A percentile compares a stretch with the other conserved stretches of the same genome.
These are phyloP conservation scores for Macroventuria anomochaeta DNA, from an alignment of 2,329 filamentous ascomycete species.

Conservation along the genomic window DNA sequence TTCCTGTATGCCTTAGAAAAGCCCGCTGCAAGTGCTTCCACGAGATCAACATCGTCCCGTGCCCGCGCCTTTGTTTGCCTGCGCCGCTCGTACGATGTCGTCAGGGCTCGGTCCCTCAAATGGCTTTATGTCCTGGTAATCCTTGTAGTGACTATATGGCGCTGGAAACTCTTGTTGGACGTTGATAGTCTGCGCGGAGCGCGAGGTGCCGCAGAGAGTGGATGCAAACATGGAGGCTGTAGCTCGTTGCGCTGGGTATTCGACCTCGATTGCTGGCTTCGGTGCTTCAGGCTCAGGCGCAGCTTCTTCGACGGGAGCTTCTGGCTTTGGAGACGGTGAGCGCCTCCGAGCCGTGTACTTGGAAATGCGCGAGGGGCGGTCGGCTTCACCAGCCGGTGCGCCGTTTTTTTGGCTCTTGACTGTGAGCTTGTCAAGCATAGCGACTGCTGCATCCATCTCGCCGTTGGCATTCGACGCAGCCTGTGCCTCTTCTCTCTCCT, in stretches of 20 bases:
- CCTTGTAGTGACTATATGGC: constrained; percentile 48
- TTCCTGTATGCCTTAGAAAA: constrained; percentile 35
- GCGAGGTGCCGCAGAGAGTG: constrained; percentile 52
- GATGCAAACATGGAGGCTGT: constrained; percentile 60
- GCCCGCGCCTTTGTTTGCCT: constrained; percentile 59
- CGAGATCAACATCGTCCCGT: constrained; percentile 42
- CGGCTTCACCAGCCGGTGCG: neutral
- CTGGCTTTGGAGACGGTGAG: constrained; percentile 35
- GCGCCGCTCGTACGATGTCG: constrained; percentile 84
- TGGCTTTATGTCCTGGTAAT: constrained; percentile 59
- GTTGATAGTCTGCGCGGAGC: neutral
- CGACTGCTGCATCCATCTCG: constrained; percentile 47
- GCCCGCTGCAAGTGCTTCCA: constrained; percentile 6
- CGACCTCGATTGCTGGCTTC: constrained; percentile 29
- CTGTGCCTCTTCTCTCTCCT: constrained; percentile 73
- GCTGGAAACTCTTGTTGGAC: constrained; percentile 38
- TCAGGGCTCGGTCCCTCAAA: constrained; percentile 91
- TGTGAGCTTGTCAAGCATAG: constrained; percentile 54
- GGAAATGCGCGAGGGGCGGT: constrained; percentile 17
- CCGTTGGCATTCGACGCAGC: constrained; percentile 25
- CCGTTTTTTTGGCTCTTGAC: constrained; percentile 31
- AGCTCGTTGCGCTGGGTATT: constrained; percentile 52
- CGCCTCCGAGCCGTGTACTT: constrained; percentile 41
- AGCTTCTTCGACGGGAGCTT: constrained; percentile 23
- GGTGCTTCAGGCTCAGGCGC: constrained; percentile 22